Percentiles rank a stretch among this genome's conserved stretches.
These are phyloP conservation scores for Mycena pura DNA, from an alignment of 768 basidiomycete genomes.

Conservation along the genomic window DNA sequence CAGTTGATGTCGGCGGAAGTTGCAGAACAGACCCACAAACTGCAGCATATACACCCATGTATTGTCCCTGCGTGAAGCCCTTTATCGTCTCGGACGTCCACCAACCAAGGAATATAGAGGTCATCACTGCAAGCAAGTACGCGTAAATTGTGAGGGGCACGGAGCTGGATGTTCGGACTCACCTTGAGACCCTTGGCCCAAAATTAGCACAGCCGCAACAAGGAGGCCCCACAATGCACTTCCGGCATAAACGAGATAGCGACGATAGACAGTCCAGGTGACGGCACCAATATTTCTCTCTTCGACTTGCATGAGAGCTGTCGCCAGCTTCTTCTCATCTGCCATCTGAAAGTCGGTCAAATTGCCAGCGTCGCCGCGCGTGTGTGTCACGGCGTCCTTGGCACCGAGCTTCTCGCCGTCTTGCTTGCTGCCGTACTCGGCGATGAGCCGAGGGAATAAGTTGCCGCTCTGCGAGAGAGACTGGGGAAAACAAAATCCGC, in stretches of 20 bases:
- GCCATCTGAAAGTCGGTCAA: conserved; percentile 4
- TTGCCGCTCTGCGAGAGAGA: conserved; percentile 48
- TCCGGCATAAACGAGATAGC: conserved; percentile 55
- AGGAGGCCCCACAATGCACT: conserved; percentile 53
- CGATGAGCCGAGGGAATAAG: conserved; percentile 58
- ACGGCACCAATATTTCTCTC: conserved; percentile 64
- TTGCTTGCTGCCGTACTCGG: conserved; percentile 57
- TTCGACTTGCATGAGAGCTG: conserved; percentile 56
- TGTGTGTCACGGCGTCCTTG: conserved; percentile 6
- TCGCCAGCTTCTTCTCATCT: conserved; percentile 26
- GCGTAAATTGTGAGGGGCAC: background rate
- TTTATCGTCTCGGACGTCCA: conserved; percentile 64
- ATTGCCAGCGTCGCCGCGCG: conserved; percentile 8
- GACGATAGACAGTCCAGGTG: conserved; percentile 52
- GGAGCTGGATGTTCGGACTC: conserved; percentile 1
- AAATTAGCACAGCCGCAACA: conserved; percentile 47
- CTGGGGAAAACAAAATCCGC: conserved; percentile 37
- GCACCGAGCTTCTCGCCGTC: conserved; percentile 35
- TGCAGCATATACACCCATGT: conserved; percentile 66
- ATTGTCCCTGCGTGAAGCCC: conserved; percentile 63
- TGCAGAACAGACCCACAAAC: conserved; percentile 27
- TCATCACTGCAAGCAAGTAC: conserved; percentile 50
- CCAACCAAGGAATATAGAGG: conserved; percentile 72
- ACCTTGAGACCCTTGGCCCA: conserved; percentile 60
- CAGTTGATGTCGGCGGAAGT: background rate